Conservation (phyloP, 2,329 filamentous ascomycete genomes). For the Aspergillus transmontanensis region DNA sequence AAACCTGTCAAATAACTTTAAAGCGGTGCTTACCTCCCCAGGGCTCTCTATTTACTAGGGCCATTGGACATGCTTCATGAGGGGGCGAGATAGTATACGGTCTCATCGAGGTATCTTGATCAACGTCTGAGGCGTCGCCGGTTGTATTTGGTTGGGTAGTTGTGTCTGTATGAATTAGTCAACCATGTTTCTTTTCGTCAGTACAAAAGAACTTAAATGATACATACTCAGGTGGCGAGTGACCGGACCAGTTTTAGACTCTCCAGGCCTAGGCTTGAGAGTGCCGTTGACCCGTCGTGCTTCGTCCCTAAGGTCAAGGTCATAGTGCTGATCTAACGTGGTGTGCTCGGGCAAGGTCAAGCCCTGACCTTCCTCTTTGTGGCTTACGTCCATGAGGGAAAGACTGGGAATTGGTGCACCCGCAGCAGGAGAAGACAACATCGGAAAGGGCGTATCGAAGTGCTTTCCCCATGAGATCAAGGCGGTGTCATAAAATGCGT, state of each 20-base stretch:
- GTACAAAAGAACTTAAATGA: too few species aligned
- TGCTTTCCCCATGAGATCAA: slow-evolving; percentile 71
- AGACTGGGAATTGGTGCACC: slow-evolving; percentile 26
- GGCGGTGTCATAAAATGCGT: slow-evolving; percentile 73
- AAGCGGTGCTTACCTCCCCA: slow-evolving; percentile 53
- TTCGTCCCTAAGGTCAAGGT: slow-evolving; percentile 62
- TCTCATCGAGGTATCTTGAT: slow-evolving; percentile 60
- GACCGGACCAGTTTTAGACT: slow-evolving; percentile 61
- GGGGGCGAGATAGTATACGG: slow-evolving; percentile 63
- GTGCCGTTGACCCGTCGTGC: slow-evolving; percentile 62
- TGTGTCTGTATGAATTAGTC: slow-evolving; percentile 45
- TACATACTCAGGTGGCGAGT: slow-evolving; percentile 63
- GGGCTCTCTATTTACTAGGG: slow-evolving; percentile 69
- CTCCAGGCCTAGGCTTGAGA: slow-evolving; percentile 53
- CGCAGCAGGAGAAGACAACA: slow-evolving; percentile 53
- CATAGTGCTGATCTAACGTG: slow-evolving; percentile 64
- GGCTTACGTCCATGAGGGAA: slow-evolving; percentile 7
- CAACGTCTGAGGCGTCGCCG: slow-evolving; percentile 57
- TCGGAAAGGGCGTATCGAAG: slow-evolving; percentile 63
- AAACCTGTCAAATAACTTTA: background rate
- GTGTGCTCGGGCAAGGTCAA: slow-evolving; percentile 53
- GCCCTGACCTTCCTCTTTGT: slow-evolving; percentile 15
- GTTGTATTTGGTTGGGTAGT: slow-evolving; percentile 55
- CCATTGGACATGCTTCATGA: slow-evolving; percentile 67
- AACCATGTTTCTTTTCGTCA: background rate